phyloP scores from a whole-genome alignment of 306 rosid genomes.

The Betula pendula region DNA sequence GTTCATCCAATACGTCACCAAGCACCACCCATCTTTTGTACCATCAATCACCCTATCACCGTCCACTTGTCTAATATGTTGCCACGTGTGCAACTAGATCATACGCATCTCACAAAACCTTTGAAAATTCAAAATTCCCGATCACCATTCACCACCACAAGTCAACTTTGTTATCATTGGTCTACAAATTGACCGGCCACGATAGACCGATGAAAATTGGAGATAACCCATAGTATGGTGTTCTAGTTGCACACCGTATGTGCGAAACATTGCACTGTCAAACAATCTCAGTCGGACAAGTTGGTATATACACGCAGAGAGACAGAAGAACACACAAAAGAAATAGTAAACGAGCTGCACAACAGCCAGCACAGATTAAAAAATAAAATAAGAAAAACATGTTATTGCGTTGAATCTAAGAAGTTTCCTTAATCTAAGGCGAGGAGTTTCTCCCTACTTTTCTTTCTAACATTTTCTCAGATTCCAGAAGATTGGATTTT shows the following conservation, averaged over 20 bases:
- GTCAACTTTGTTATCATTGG: background rate
- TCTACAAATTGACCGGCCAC: conserved; percentile 5
- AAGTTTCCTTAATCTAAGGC: conserved; percentile 33
- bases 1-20: conserved; percentile 31
- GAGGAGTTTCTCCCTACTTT: conserved; percentile 23
- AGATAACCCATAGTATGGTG: background rate
- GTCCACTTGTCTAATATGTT: background rate
- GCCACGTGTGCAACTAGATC: background rate
- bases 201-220: conserved; percentile 2
- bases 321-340: background rate
- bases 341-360: background rate
- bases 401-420: conserved; percentile 17
- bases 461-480: conserved; percentile 15
- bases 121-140: too few relatives aligned
- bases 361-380: background rate
- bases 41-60: background rate
- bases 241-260: background rate
- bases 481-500: conserved; percentile 39
- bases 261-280: background rate
- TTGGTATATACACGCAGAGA: conserved; percentile 32
- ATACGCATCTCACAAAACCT: too few relatives aligned
- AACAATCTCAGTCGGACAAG: conserved; percentile 26
- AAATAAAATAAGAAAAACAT: too few relatives aligned
- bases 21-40: conserved; percentile 10
- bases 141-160: too few relatives aligned